Conservation (phyloP, 176 grass and related monocot species). For the Musa acuminata region DNA sequence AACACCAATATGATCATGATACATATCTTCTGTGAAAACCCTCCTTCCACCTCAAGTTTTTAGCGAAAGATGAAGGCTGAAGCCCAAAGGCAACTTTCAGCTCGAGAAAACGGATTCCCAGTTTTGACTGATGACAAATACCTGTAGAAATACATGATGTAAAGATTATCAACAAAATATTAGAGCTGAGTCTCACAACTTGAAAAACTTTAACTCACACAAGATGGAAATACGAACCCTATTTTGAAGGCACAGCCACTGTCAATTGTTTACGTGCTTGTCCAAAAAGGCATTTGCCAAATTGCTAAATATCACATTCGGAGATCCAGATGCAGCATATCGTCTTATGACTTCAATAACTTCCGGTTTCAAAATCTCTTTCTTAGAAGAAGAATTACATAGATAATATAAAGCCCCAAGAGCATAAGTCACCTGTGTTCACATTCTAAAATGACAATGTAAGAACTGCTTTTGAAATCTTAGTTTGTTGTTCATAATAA, state of each 20-base stretch:
- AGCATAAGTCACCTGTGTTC: constrained; percentile 61
- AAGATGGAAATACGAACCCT: background rate
- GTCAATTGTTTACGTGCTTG: constrained; percentile 43
- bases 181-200: background rate
- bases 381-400: constrained; percentile 39
- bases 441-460: background rate
- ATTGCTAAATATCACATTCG: constrained; percentile 53
- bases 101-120: background rate
- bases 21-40: no score
- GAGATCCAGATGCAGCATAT: constrained; percentile 40
- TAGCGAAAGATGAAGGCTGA: no score
- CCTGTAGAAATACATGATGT: background rate
- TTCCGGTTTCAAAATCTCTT: constrained; percentile 73
- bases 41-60: no score
- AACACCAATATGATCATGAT: background rate
- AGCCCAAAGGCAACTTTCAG: no score
- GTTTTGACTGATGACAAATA: background rate
- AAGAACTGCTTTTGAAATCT: background rate
- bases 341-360: constrained; percentile 36
- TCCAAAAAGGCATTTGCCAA: constrained; percentile 66
- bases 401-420: constrained; percentile 60
- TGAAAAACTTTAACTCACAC: no score
- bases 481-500: no score
- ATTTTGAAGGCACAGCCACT: background rate
- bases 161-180: background rate